A percentile compares a stretch with the other conserved stretches of the same genome.
These are phyloP conservation scores for Piedraia hortae DNA, from an alignment of 2,329 filamentous ascomycete species.

Conservation along the genomic window DNA sequence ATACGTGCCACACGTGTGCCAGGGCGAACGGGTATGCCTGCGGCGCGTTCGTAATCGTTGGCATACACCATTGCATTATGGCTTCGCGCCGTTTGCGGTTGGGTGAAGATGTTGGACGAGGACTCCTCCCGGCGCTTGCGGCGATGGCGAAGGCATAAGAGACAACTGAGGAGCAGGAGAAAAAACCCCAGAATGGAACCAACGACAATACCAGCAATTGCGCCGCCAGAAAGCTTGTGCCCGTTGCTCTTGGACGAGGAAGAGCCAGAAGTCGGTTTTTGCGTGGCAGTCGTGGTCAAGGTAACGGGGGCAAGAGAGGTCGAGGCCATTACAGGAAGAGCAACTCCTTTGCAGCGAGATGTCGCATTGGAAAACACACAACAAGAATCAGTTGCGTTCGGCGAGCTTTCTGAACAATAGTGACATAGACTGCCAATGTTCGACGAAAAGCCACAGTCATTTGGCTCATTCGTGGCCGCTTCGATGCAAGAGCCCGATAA, in stretches of 20 bases:
- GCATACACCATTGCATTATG: slow-evolving; percentile 16
- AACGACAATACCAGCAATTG: slow-evolving; percentile 73
- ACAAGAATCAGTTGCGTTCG: slow-evolving; percentile 85
- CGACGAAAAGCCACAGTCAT: slow-evolving; percentile 61
- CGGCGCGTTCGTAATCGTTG: slow-evolving; percentile 12
- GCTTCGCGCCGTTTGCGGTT: slow-evolving; percentile 38
- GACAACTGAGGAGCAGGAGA: slow-evolving; percentile 37
- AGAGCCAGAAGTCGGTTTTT: slow-evolving; percentile 3
- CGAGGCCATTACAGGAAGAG: slow-evolving; percentile 38
- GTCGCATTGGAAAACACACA: slow-evolving; percentile 63
- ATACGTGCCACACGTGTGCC: slow-evolving; percentile 82
- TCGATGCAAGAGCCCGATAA: slow-evolving; percentile 48
- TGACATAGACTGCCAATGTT: slow-evolving; percentile 52
- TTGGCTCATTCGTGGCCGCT: slow-evolving; percentile 51
- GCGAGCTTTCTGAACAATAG: slow-evolving; percentile 58
- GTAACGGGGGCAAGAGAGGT: slow-evolving; percentile 29
- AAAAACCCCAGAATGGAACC: slow-evolving; percentile 46
- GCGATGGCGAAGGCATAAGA: slow-evolving; percentile 35
- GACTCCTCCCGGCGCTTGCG: slow-evolving; percentile 30
- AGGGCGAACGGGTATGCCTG: slow-evolving; percentile 46
- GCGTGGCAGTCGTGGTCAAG: slow-evolving; percentile 33
- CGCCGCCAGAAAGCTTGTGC: slow-evolving; percentile 45
- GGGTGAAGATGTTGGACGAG: slow-evolving; percentile 58
- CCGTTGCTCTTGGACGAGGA: slow-evolving; percentile 4
- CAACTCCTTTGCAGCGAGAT: slow-evolving; percentile 44